These are phyloP conservation scores for Leccinum subspadiceum DNA, from an alignment of 1,284 basidiomycete species.

Conservation along the genomic window DNA sequence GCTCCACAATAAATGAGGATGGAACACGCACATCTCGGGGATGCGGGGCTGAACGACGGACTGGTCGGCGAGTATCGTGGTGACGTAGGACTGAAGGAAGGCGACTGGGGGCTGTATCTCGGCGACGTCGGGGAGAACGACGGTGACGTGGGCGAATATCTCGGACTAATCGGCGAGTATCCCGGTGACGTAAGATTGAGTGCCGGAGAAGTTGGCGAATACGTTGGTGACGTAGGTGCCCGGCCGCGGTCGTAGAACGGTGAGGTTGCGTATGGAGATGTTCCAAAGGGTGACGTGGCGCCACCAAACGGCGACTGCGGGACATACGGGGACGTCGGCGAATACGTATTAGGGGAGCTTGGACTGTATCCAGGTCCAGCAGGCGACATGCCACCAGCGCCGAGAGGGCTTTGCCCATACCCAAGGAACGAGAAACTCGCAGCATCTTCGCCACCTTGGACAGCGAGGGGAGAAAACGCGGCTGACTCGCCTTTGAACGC, in stretches of 20 bases:
- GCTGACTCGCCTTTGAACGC: conserved; percentile 81
- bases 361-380: conserved; percentile 78
- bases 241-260: conserved; percentile 73
- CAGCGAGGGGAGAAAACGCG: conserved; percentile 92
- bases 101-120: conserved; percentile 78
- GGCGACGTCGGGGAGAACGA: conserved; percentile 86
- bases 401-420: conserved; percentile 81
- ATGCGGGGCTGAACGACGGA: conserved; percentile 85
- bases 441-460: conserved; percentile 81
- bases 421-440: conserved; percentile 71
- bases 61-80: conserved; percentile 84
- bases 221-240: conserved; percentile 77
- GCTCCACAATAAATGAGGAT: conserved; percentile 2
- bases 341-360: conserved; percentile 80
- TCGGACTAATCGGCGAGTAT: conserved; percentile 87
- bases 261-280: conserved; percentile 76
- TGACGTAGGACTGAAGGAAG: conserved; percentile 83
- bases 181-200: conserved; percentile 79
- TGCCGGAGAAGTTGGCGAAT: conserved; percentile 81
- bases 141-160: conserved; percentile 83
- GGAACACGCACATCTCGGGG: conserved; percentile 68
- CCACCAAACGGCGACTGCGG: conserved; percentile 83
- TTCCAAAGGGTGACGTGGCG: conserved; percentile 79
- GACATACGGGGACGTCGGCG: conserved; percentile 85
- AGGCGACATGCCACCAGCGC: conserved; percentile 78